These are phyloP conservation scores for Jamesozyma spencerorum DNA, from an alignment of 805 yeast species.

Conservation along the genomic window DNA sequence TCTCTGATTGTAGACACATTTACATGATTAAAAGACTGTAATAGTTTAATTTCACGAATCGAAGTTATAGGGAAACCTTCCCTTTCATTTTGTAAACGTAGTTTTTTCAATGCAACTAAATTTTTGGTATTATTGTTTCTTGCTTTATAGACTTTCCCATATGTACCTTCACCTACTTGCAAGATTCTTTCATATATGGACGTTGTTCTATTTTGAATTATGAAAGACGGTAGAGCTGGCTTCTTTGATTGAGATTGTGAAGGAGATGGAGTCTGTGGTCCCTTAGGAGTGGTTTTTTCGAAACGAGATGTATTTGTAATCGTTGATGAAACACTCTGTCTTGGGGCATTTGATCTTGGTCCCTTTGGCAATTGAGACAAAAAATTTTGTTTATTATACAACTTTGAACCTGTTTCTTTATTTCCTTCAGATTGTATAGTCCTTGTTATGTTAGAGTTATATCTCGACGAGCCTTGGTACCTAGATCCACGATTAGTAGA, in stretches of 20 bases:
- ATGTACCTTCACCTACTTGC: conserved; percentile 98
- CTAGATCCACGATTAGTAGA: background rate
- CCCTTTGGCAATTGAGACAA: conserved; percentile 18
- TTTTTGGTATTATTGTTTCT: conserved; percentile 56
- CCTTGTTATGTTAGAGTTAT: background rate
- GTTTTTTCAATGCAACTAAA: conserved; percentile 76
- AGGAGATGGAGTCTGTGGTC: background rate
- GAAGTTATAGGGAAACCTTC: conserved; percentile 98
- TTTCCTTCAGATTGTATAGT: background rate
- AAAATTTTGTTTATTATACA: background rate
- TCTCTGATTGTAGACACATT: conserved; percentile 77
- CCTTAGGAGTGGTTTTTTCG: background rate
- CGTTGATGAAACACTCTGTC: background rate
- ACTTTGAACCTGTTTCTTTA: background rate
- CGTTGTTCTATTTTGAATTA: conserved; percentile 12
- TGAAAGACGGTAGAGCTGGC: conserved; percentile 1
- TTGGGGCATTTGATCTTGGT: conserved; percentile 11
- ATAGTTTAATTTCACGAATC: conserved; percentile 75
- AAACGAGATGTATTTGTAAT: background rate
- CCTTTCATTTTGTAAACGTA: conserved; percentile 75
- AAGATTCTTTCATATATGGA: conserved; percentile 54
- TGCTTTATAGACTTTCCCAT: conserved; percentile 58
- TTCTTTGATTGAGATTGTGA: background rate
- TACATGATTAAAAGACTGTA: conserved; percentile 69
- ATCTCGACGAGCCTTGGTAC: background rate